Evolutionary conservation across 371 early-diverging fungal species (phyloP).

Genomic region (Mucor sp.): DNA sequence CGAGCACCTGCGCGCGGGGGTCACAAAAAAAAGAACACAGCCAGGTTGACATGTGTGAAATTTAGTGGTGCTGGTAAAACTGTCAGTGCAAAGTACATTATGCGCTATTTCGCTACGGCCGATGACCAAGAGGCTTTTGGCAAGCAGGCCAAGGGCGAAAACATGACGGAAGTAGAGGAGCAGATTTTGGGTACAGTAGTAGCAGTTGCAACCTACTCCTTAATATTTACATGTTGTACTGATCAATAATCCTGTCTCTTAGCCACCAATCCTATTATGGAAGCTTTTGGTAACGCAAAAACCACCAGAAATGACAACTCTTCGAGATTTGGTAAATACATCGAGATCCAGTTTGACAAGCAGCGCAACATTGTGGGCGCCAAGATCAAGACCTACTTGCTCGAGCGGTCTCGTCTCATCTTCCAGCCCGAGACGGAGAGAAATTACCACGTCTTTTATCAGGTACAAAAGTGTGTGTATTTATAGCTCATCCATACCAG

Average conservation of each 20-base stretch:
- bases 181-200: constrained; percentile 64
- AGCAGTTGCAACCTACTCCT: not conserved
- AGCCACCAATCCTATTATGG: constrained; percentile 98
- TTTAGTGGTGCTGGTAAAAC: constrained; percentile 94
- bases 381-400: constrained; percentile 93
- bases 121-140: constrained; percentile 63
- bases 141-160: constrained; percentile 37
- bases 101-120: constrained; percentile 97
- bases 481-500: not conserved
- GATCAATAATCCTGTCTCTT: not conserved
- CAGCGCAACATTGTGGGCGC: constrained; percentile 92
- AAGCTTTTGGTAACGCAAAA: constrained; percentile 99
- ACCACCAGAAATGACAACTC: constrained; percentile 99
- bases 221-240: not conserved
- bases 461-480: constrained; percentile 37
- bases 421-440: constrained; percentile 94
- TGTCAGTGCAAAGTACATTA: constrained; percentile 94
- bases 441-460: constrained; percentile 99
- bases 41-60: not conserved
- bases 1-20: not conserved
- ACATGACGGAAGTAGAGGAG: constrained; percentile 81
- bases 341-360: constrained; percentile 88
- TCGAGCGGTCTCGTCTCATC: constrained; percentile 96
- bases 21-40: not conserved
- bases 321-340: constrained; percentile 99